Conservation (phyloP, 169 alveolate genomes). For the Pseudocohnilembus persalinus region DNA sequence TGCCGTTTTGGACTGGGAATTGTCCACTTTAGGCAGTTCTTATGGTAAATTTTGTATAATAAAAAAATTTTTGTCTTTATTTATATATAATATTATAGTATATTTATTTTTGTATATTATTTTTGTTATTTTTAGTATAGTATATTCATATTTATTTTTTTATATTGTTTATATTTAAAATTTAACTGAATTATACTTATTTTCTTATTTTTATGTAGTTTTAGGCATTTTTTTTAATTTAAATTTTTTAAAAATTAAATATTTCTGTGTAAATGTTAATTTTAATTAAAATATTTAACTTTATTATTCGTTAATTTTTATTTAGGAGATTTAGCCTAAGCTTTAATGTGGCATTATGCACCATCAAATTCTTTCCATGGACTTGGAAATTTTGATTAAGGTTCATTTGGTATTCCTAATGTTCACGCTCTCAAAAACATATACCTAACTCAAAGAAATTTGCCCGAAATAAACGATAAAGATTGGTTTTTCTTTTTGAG, state of each 20-base stretch:
- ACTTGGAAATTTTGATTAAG: slow-evolving; percentile 15
- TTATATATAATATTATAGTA: too few species aligned
- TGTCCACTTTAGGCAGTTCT: slow-evolving; percentile 49
- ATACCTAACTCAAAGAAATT: neutral
- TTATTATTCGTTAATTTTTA: neutral
- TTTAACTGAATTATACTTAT: too few species aligned
- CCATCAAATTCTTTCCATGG: neutral
- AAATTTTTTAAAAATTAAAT: too few species aligned
- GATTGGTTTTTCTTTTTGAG: slow-evolving; percentile 26
- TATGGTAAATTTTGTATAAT: slow-evolving; percentile 4
- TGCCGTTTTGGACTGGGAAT: slow-evolving; percentile 58
- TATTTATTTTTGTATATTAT: too few species aligned
- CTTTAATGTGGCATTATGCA: slow-evolving; percentile 14
- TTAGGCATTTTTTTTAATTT: too few species aligned
- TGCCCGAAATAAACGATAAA: slow-evolving; percentile 11
- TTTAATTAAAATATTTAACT: too few species aligned
- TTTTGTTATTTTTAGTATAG: too few species aligned
- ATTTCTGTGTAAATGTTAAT: too few species aligned
- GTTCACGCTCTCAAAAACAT: neutral
- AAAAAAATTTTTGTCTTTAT: too few species aligned
- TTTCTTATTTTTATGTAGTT: too few species aligned
- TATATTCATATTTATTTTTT: too few species aligned
- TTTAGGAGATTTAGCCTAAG: slow-evolving; percentile 30
- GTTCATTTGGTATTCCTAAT: slow-evolving; percentile 14
- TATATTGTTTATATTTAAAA: too few species aligned